Conservation (phyloP, 768 basidiomycete genomes). For the Serendipita indica region DNA sequence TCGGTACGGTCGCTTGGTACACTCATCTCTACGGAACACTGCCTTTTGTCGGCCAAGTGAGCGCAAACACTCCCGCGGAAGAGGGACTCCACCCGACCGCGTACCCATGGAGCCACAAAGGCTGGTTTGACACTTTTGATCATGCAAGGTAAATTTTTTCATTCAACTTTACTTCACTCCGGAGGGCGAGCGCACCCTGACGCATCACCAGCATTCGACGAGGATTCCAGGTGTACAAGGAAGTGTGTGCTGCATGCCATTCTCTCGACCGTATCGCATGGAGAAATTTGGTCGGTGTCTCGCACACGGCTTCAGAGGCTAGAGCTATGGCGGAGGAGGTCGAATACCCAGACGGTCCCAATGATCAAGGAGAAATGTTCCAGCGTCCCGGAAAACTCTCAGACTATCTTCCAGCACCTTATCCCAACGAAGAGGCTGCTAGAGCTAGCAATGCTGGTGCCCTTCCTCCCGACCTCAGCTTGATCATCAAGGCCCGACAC, state of each 20-base stretch:
- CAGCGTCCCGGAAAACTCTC: conserved; percentile 95
- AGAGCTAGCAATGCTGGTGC: conserved; percentile 89
- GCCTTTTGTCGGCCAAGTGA: conserved; percentile 82
- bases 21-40: conserved; percentile 81
- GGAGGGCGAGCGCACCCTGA: conserved; percentile 11
- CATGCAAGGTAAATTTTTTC: conserved; percentile 68
- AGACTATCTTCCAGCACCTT: conserved; percentile 89
- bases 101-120: conserved; percentile 88
- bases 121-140: conserved; percentile 81
- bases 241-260: conserved; percentile 98
- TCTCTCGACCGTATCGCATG: conserved; percentile 98
- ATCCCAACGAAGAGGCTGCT: conserved; percentile 96
- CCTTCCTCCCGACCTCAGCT: conserved; percentile 88
- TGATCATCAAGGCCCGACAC: conserved; percentile 97
- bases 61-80: conserved; percentile 83
- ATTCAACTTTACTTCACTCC: not conserved
- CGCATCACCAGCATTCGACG: conserved; percentile 61
- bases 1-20: conserved; percentile 92
- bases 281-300: conserved; percentile 98
- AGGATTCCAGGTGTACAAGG: conserved; percentile 94
- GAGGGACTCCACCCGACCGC: conserved; percentile 80
- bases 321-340: conserved; percentile 90
- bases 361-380: conserved; percentile 96
- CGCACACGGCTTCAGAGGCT: conserved; percentile 83
- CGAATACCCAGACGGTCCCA: conserved; percentile 92